Percentiles rank a stretch among this genome's conserved stretches.
These are phyloP conservation scores for Colletotrichum sojae DNA, from an alignment of 2,329 filamentous ascomycete species.

Conservation along the genomic window DNA sequence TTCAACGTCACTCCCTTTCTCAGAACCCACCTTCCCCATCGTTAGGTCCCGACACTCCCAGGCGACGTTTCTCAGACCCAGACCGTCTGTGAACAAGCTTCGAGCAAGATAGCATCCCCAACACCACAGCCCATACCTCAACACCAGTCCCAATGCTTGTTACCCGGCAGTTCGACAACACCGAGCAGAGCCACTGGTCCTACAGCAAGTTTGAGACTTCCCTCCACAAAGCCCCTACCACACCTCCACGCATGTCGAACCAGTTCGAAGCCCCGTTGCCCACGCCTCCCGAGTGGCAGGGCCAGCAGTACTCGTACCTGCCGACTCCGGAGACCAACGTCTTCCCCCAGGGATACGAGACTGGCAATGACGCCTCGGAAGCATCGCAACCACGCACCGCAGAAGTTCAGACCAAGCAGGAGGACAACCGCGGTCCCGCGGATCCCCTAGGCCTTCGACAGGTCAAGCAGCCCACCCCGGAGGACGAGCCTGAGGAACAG, in stretches of 20 bases:
- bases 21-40: conserved; percentile 12
- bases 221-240: conserved; percentile 59
- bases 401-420: conserved; percentile 77
- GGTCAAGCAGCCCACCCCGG: conserved; percentile 56
- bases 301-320: conserved; percentile 67
- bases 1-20: conserved; percentile 1
- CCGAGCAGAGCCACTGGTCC: conserved; percentile 70
- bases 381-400: conserved; percentile 54
- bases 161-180: conserved; percentile 66
- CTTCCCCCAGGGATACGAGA: conserved; percentile 61
- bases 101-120: conserved; percentile 35
- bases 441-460: conserved; percentile 60
- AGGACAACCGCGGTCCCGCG: conserved; percentile 53
- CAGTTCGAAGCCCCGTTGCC: conserved; percentile 64
- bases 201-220: conserved; percentile 66
- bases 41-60: conserved; percentile 12
- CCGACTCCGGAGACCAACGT: conserved; percentile 59
- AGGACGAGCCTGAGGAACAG: conserved; percentile 54
- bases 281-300: conserved; percentile 70
- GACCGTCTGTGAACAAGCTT: conserved; percentile 22
- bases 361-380: conserved; percentile 55
- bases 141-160: conserved; percentile 66
- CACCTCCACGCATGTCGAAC: conserved; percentile 70
- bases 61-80: conserved; percentile 30
- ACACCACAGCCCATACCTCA: background rate